These are phyloP conservation scores for Penicillium coffeae DNA, from an alignment of 495 filamentous ascomycete species.

Conservation along the genomic window DNA sequence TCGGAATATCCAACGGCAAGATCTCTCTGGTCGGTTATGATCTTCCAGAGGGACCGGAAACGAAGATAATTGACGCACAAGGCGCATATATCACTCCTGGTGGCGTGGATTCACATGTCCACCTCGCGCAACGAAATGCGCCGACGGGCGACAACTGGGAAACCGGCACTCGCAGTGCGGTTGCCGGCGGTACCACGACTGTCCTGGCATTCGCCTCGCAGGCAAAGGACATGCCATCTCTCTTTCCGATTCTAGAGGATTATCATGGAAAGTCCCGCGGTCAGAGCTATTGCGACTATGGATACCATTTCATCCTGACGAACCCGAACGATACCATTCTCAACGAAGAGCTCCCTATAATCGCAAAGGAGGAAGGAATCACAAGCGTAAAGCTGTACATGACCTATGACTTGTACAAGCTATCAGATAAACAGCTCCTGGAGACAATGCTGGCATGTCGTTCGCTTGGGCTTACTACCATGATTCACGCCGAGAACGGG, in stretches of 20 bases:
- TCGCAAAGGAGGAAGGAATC: conserved; percentile 44
- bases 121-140: conserved; percentile 46
- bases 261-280: conserved; percentile 44
- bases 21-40: conserved; percentile 6
- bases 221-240: conserved; percentile 43
- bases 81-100: conserved; percentile 28
- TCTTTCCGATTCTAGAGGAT: conserved; percentile 43
- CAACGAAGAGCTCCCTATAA: conserved; percentile 37
- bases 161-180: conserved; percentile 52
- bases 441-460: conserved; percentile 38
- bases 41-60: neutral
- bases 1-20: conserved; percentile 3
- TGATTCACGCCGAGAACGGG: conserved; percentile 61
- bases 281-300: conserved; percentile 56
- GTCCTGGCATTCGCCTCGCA: conserved; percentile 58
- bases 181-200: conserved; percentile 59
- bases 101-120: conserved; percentile 44
- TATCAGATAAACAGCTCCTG: conserved; percentile 54
- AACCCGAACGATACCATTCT: conserved; percentile 46
- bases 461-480: conserved; percentile 15
- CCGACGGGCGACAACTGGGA: conserved; percentile 40
- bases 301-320: conserved; percentile 56
- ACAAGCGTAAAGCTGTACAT: conserved; percentile 60
- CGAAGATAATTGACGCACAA: conserved; percentile 6
- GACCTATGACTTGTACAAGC: conserved; percentile 56